Conservation (phyloP, 345 rosid genomes). For the Lumnitzera racemosa region DNA sequence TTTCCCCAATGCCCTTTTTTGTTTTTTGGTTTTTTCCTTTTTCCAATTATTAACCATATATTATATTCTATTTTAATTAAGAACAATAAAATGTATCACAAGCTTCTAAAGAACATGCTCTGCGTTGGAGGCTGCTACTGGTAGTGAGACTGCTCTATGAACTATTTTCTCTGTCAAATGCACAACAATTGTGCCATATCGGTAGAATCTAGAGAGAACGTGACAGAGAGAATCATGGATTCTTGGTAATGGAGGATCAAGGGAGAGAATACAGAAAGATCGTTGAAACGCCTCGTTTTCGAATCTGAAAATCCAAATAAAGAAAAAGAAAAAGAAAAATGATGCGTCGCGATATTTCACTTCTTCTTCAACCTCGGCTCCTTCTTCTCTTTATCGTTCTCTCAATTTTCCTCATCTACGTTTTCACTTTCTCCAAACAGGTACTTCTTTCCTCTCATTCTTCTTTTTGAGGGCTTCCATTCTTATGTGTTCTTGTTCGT, state of each 20-base stretch:
- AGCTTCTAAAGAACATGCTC: too few relatives aligned
- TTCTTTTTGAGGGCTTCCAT: conserved; percentile 7
- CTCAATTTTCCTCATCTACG: conserved; percentile 45
- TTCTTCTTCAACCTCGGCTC: conserved; percentile 51
- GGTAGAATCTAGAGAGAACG: too few relatives aligned
- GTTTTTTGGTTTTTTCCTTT: too few relatives aligned
- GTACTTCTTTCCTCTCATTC: conserved; percentile 19
- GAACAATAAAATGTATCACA: too few relatives aligned
- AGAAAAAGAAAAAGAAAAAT: conserved; percentile 2
- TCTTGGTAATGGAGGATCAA: conserved; percentile 6
- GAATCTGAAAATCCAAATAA: neutral
- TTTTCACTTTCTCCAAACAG: conserved; percentile 28
- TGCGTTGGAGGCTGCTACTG: too few relatives aligned
- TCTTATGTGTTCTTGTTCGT: conserved; percentile 12
- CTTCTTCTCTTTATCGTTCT: conserved; percentile 42
- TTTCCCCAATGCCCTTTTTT: too few relatives aligned
- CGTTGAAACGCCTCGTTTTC: neutral
- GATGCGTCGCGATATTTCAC: conserved; percentile 62
- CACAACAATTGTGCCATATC: too few relatives aligned
- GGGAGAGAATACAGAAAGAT: neutral
- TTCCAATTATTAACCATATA: too few relatives aligned
- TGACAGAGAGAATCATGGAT: neutral
- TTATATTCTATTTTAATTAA: too few relatives aligned
- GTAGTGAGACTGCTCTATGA: too few relatives aligned
- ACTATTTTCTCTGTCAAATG: too few relatives aligned